Conservation (phyloP, 768 basidiomycete species). For the Phlegmacium glaucopus region DNA sequence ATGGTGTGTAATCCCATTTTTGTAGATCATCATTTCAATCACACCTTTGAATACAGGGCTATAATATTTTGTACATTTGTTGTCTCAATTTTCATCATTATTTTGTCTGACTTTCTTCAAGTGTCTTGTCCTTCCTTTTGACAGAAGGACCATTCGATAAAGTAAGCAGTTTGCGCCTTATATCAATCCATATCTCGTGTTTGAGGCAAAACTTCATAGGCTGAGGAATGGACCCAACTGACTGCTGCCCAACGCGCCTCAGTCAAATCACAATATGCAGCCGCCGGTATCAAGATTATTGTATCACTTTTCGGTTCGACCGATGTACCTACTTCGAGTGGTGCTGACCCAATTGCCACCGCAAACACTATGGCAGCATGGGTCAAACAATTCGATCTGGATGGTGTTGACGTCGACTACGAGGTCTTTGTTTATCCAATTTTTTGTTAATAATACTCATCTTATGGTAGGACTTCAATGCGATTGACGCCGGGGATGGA, state of each 20-base stretch:
- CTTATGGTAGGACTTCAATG: conserved; percentile 61
- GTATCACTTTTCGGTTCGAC: conserved; percentile 62
- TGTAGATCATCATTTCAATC: background rate
- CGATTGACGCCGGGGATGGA: conserved; percentile 50
- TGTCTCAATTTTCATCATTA: background rate
- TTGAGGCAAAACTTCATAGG: conserved; percentile 30
- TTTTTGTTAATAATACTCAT: background rate
- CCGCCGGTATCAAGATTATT: conserved; percentile 54
- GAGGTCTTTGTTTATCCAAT: conserved; percentile 33
- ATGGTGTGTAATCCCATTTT: conserved; percentile 23
- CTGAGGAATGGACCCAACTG: conserved; percentile 50
- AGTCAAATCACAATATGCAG: conserved; percentile 48
- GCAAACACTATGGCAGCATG: conserved; percentile 65
- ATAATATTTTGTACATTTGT: conserved; percentile 50
- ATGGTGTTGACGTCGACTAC: conserved; percentile 76
- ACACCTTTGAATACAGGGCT: conserved; percentile 40
- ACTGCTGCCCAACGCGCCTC: conserved; percentile 40
- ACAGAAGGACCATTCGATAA: conserved; percentile 55
- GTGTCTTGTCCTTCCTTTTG: conserved; percentile 50
- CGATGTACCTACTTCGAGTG: conserved; percentile 52
- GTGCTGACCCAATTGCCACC: conserved; percentile 54
- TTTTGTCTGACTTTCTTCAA: conserved; percentile 18
- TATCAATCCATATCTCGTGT: background rate
- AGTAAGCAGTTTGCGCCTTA: conserved; percentile 16
- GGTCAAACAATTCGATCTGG: conserved; percentile 59